Evolutionary conservation across 2,329 filamentous ascomycete species (phyloP).

Genomic region (Aureobasidium sp.): DNA sequence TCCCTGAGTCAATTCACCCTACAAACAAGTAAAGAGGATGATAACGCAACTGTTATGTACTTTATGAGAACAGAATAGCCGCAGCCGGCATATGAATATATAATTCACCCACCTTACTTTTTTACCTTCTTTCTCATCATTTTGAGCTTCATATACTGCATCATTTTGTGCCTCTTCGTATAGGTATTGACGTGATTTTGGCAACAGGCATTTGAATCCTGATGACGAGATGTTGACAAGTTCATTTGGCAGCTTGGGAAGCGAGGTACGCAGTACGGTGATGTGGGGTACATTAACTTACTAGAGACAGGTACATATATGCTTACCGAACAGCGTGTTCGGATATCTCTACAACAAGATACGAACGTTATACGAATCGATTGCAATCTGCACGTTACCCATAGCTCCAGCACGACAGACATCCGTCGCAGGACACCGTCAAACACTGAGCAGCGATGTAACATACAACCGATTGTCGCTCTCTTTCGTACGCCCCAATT

Average conservation of each 20-base stretch:
- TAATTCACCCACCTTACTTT: not conserved
- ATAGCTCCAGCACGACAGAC: too few relatives aligned
- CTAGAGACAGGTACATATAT: not conserved
- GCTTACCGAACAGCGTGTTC: not conserved
- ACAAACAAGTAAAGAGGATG: not conserved
- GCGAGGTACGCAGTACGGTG: not conserved
- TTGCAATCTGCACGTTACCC: too few relatives aligned
- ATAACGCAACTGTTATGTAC: not conserved
- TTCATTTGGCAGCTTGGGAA: not conserved
- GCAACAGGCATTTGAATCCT: not conserved
- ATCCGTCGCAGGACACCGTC: too few relatives aligned
- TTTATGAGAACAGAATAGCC: conserved; percentile 2
- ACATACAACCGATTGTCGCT: too few relatives aligned
- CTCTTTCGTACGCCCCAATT: too few relatives aligned
- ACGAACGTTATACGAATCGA: too few relatives aligned
- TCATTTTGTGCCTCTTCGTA: too few relatives aligned
- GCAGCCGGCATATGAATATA: conserved; percentile 15
- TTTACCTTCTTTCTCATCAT: not conserved
- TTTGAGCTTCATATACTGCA: too few relatives aligned
- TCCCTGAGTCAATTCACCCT: not conserved
- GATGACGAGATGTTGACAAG: conserved; percentile 15
- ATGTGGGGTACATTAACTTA: too few relatives aligned
- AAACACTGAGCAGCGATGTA: too few relatives aligned
- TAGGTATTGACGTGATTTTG: too few relatives aligned
- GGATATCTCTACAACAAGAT: too few relatives aligned